Base-by-base conservation (phyloP, 371 early-diverging fungal species). In the Zancudomyces culisetae region DNA sequence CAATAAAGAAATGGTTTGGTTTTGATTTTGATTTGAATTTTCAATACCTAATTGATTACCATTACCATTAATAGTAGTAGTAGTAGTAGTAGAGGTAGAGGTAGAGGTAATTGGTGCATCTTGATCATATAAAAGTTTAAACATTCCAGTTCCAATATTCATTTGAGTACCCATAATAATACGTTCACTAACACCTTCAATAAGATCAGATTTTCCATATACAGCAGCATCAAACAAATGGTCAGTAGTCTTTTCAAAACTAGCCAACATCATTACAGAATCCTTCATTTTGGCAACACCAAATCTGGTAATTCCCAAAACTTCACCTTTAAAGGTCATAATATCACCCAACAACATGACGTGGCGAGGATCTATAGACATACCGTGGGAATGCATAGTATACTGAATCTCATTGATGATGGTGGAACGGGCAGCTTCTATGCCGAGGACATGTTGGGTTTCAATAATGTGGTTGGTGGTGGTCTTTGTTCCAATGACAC, bases 231-330 rank as follows among this genome's bases (percentile, higher is more conserved):
- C 94, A 64, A 99, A 98, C 60, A 99, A 71, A 61, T 98, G 97
- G 61, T 99, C 99, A 0, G 94, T 90, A 1, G 99, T 98, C 76
- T 96, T 95, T 71, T 99, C 99, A 68, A 99, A 99, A 30, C 95
- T 94, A 1, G 99, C 99, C 60, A 98, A 76, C 93, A 98, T 98
- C 55, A 99, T 81, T n/a, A 98, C 98, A 60, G 87, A 85, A 63
- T 92, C 92, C 64, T 90, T 91, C 96, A 98, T 97, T 76, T 95
- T 96, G 53, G 91, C 84, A 53, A 99, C 90, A 68, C 99, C 99
- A 71, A 91, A 93, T 29, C 99, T 87, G 22, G 98, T 98, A 55
- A 99, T 97, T 58, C 99, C 99, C 23, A 97, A 70, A 2, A 98
- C 83, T 69, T 98, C 96, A 41, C 99, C 99, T 81, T 89, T 93